These are phyloP conservation scores for Ciborinia camelliae DNA, from an alignment of 2,329 filamentous ascomycete species.

Conservation along the genomic window DNA sequence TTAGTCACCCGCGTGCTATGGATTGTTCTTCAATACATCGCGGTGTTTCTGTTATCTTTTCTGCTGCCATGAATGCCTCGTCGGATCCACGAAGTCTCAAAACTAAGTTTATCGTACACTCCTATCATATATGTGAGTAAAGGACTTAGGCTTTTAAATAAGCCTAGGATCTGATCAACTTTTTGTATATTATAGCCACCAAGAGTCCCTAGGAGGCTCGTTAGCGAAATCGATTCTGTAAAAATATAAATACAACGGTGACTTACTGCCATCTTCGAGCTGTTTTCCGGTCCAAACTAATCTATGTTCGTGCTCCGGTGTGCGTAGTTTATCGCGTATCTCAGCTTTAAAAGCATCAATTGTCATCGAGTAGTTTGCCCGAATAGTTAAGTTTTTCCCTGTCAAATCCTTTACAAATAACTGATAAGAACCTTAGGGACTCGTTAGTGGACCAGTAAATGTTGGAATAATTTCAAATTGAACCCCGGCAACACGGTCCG, in stretches of 20 bases:
- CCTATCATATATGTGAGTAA: not conserved
- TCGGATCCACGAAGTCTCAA: not conserved
- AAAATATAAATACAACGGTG: not conserved
- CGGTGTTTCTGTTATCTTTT: no score
- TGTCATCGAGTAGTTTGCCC: slow-evolving; percentile 94
- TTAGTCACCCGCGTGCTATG: slow-evolving; percentile 42
- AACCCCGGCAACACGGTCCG: slow-evolving; percentile 40
- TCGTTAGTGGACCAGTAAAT: not conserved
- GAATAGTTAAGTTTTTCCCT: slow-evolving; percentile 98
- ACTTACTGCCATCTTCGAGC: slow-evolving; percentile 72
- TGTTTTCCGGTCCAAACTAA: slow-evolving; percentile 97
- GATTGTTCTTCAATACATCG: not conserved
- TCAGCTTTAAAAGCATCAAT: slow-evolving; percentile 99
- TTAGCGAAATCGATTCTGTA: not conserved
- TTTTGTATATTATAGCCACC: not conserved
- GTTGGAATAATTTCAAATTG: slow-evolving; percentile 41
- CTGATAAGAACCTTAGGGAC: slow-evolving; percentile 34
- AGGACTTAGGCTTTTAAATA: not conserved
- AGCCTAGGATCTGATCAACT: not conserved
- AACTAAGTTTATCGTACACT: not conserved
- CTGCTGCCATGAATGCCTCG: no score
- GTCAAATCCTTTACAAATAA: slow-evolving; percentile 96
- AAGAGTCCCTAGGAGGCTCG: not conserved
- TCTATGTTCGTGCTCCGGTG: slow-evolving; percentile 92
- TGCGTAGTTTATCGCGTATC: slow-evolving; percentile 98